Base-by-base conservation (phyloP, 2,329 filamentous ascomycete genomes). In the Metarhizium sp. region DNA sequence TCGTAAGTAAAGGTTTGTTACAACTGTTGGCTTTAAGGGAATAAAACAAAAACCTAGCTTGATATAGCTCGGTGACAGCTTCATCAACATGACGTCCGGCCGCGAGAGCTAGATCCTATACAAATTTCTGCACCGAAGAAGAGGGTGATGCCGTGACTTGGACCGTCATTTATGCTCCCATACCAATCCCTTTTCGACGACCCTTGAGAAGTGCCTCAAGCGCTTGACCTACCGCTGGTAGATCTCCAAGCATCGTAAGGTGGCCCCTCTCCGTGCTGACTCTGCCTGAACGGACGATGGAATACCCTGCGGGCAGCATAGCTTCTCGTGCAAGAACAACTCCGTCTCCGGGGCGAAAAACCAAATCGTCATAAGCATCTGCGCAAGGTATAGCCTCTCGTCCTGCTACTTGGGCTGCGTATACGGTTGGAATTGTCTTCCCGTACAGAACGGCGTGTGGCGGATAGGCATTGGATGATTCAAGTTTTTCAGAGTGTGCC, bases 281-380 rank as follows among this genome's bases (percentile, higher is more conserved):
- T 18, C 90, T 75, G 0, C 91, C 91, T 13, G 85, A 86, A 49
- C 79, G 82, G 1, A 86, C 89, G 40, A 88, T 76, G 51, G 80
- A 78, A 67, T 96, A 96, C 0, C 91, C 91, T 2, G 81, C 73
- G 0, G 92, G 92, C 47, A 95, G 71, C 88, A 95, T 92, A 0
- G 91, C 88, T 58, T 92, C 89, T 52, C 83, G 83, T 0, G 92
- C 89, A 6, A 96, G 78, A 54, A 92, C 90, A 0, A 97, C 92
- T 0, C 92, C 92, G 66, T 97, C 92, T 2, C 92, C 91, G 25
- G 86, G 86, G 0, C 88, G 87, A 71, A 96, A 96, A 0, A 90
- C 81, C 2, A 97, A 77, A 62, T 95, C 86, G 60, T 95, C 90
- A 67, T 95, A 96, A 0, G 84, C 86, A 68, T 95, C 90, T 0